These are phyloP conservation scores for Hamamelis virginiana DNA, from an alignment of 164 flowering plant species.

Conservation along the genomic window DNA sequence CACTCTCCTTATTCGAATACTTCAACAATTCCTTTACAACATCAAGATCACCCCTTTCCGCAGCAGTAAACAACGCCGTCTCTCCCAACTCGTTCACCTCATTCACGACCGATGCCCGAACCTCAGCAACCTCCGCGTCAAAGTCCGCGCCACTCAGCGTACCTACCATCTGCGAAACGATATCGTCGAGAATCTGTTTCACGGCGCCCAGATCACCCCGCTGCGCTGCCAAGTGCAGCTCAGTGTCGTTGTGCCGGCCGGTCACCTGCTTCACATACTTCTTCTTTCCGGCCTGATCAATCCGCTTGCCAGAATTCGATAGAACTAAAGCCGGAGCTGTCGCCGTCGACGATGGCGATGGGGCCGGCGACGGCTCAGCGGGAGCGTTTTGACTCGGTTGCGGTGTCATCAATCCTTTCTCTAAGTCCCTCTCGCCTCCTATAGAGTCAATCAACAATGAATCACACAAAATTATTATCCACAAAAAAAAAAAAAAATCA, in stretches of 20 bases:
- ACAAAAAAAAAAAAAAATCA: background rate
- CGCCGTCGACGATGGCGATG: slow-evolving; percentile 37
- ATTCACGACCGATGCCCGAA: slow-evolving; percentile 45
- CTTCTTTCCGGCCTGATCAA: slow-evolving; percentile 69
- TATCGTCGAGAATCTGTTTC: slow-evolving; percentile 37
- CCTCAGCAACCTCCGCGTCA: slow-evolving; percentile 54
- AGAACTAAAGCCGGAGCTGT: slow-evolving; percentile 63
- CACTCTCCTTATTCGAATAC: slow-evolving; percentile 41
- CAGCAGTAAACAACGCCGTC: slow-evolving; percentile 53
- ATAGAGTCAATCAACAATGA: background rate
- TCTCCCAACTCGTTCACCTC: slow-evolving; percentile 61
- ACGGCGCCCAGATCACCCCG: slow-evolving; percentile 50
- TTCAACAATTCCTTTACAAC: slow-evolving; percentile 55
- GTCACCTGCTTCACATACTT: slow-evolving; percentile 93
- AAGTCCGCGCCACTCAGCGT: slow-evolving; percentile 43
- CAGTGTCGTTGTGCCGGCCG: slow-evolving; percentile 80
- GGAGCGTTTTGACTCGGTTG: slow-evolving; percentile 12
- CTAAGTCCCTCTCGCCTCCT: slow-evolving; percentile 35
- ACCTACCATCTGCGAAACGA: slow-evolving; percentile 42
- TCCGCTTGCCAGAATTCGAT: slow-evolving; percentile 70
- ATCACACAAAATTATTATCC: background rate
- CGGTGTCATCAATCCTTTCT: slow-evolving; percentile 25
- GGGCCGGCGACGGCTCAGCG: slow-evolving; percentile 31
- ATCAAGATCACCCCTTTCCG: slow-evolving; percentile 53
- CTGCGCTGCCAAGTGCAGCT: slow-evolving; percentile 80